Evolutionary conservation across 1,284 basidiomycete genomes (phyloP).

Genomic region (Testicularia cyperi): DNA sequence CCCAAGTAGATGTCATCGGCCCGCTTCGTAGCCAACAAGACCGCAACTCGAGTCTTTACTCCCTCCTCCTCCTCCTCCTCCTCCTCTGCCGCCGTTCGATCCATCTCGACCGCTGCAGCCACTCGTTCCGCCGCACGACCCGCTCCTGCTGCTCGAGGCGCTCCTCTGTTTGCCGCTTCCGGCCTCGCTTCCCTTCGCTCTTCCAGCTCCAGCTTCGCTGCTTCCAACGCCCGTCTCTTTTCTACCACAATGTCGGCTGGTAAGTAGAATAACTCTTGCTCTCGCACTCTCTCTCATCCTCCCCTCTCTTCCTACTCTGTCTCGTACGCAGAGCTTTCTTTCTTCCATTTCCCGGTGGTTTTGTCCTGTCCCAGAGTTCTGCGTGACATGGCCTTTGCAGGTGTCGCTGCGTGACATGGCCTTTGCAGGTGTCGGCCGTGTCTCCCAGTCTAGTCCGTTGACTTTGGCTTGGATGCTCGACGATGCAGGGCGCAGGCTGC

Average conservation of each 20-base stretch:
- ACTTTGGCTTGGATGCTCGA: too few species aligned
- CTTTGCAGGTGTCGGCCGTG: too few species aligned
- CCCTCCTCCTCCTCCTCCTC: constrained; percentile 24
- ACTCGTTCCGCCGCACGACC: constrained; percentile 7
- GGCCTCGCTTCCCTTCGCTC: constrained; percentile 3
- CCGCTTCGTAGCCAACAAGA: constrained; percentile 21
- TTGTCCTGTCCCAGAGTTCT: not conserved
- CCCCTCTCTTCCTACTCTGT: too few species aligned
- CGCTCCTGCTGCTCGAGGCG: not conserved
- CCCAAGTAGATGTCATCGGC: constrained; percentile 35
- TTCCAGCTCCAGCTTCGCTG: not conserved
- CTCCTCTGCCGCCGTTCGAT: constrained; percentile 4
- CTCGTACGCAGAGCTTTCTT: too few species aligned
- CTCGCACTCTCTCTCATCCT: not conserved
- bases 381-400: not conserved
- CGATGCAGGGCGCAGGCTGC: too few species aligned
- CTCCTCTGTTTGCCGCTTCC: not conserved
- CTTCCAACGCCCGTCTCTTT: constrained; percentile 8
- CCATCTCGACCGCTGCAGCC: constrained; percentile 6
- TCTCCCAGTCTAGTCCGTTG: too few species aligned
- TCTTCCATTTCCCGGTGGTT: too few species aligned
- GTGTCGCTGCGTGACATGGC: not conserved
- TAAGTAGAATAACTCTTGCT: constrained; percentile 6
- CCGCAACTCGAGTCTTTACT: constrained; percentile 19
- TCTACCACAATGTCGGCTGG: constrained; percentile 33